A percentile compares a stretch with the other conserved stretches of the same genome.
Conservation (phyloP, 257 asterid species). For the Nicotiana knightiana region DNA sequence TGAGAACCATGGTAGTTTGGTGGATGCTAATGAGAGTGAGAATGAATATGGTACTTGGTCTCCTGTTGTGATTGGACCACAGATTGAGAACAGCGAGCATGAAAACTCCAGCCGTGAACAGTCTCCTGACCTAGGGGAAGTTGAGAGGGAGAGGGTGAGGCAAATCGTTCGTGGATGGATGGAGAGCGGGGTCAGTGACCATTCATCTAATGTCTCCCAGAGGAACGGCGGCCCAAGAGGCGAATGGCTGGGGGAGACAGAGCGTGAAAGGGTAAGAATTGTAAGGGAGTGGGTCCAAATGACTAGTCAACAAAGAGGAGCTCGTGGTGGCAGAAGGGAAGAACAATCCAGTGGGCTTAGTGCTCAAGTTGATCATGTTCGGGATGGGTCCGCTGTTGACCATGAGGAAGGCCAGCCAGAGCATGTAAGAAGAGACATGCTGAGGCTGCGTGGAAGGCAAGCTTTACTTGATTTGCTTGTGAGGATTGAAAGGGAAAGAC, state of each 20-base stretch:
- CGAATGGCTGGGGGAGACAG: slow-evolving; percentile 94
- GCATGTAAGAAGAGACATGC: slow-evolving; percentile 65
- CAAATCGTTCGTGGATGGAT: slow-evolving; percentile 96
- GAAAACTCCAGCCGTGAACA: slow-evolving; percentile 79
- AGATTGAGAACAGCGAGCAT: slow-evolving; percentile 36
- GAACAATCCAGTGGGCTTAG: slow-evolving; percentile 34
- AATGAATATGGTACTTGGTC: slow-evolving; percentile 58
- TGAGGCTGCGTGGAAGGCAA: slow-evolving; percentile 85
- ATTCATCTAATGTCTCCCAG: slow-evolving; percentile 55
- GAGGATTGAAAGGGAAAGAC: slow-evolving; percentile 44
- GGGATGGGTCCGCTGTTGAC: slow-evolving; percentile 42
- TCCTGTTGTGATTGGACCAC: slow-evolving; percentile 36
- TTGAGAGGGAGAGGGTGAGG: slow-evolving; percentile 88
- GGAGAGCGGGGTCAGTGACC: slow-evolving; percentile 76
- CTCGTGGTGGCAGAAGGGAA: slow-evolving; percentile 50
- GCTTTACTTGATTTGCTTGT: slow-evolving; percentile 77
- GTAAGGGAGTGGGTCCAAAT: slow-evolving; percentile 95
- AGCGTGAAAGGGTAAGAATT: slow-evolving; percentile 90
- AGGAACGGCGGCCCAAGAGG: slow-evolving; percentile 61
- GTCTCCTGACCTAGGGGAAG: slow-evolving; percentile 82
- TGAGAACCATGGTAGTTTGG: slow-evolving; percentile 52
- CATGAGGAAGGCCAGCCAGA: slow-evolving; percentile 73
- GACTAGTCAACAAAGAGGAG: slow-evolving; percentile 89
- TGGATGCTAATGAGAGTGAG: slow-evolving; percentile 61
- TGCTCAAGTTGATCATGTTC: slow-evolving; percentile 43